phyloP scores from a whole-genome alignment of 192 early-diverging fungal species.

The Linnemannia hyalina region DNA sequence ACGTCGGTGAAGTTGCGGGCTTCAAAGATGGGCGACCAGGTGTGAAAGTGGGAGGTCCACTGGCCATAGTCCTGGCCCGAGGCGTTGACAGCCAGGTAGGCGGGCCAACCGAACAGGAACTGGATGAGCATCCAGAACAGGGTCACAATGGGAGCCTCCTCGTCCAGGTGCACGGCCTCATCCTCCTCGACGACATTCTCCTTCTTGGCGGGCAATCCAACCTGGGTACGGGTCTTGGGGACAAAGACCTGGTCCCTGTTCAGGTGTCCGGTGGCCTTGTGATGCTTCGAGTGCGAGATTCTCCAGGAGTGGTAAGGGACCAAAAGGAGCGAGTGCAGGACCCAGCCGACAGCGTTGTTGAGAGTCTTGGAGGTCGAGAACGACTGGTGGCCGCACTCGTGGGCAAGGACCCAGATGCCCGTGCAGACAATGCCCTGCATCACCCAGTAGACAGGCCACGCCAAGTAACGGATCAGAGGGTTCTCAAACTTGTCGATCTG shows the following conservation, averaged over 20 bases:
- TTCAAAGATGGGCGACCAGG: constrained; percentile 84
- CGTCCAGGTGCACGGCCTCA: constrained; percentile 61
- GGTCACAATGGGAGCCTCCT: constrained; percentile 81
- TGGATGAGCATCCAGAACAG: constrained; percentile 75
- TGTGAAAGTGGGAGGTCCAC: constrained; percentile 91
- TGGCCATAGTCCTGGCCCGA: constrained; percentile 83
- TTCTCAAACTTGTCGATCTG: constrained; percentile 72
- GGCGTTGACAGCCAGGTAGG: constrained; percentile 84
- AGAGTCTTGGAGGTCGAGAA: constrained; percentile 90
- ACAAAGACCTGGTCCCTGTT: constrained; percentile 96
- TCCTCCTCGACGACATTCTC: constrained; percentile 52
- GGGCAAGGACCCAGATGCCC: constrained; percentile 90
- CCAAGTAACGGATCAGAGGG: constrained; percentile 60
- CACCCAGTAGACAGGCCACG: constrained; percentile 89
- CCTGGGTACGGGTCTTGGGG: constrained; percentile 76
- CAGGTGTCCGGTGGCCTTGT: constrained; percentile 93
- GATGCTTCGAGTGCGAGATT: constrained; percentile 92
- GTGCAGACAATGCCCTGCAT: constrained; percentile 87
- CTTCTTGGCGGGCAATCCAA: constrained; percentile 65
- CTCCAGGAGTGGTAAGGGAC: constrained; percentile 97
- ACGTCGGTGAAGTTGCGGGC: constrained; percentile 78
- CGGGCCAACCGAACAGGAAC: constrained; percentile 90
- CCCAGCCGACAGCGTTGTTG: constrained; percentile 90
- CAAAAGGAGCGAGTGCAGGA: constrained; percentile 90
- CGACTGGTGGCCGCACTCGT: constrained; percentile 95